A percentile compares a stretch with the other conserved stretches of the same genome.
These are phyloP conservation scores for Plenodomus biglobosus DNA, from an alignment of 2,329 filamentous ascomycete species.

Conservation along the genomic window DNA sequence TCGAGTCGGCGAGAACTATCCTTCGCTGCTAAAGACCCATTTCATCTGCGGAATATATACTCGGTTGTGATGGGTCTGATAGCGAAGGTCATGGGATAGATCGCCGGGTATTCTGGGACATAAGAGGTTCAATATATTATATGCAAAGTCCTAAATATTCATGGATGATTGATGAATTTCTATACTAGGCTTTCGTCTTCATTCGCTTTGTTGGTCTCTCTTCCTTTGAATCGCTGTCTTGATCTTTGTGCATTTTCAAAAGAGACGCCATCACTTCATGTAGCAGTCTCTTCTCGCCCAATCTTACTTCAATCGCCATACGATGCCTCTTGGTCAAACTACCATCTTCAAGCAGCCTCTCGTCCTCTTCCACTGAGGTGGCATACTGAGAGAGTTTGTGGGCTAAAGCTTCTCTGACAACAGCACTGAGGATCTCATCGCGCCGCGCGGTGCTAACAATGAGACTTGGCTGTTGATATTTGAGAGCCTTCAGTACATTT, in stretches of 20 bases:
- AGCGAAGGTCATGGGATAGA: too few species aligned
- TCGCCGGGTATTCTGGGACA: not conserved
- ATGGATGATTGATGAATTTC: too few species aligned
- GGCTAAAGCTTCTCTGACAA: slow-evolving; percentile 10
- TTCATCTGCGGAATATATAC: not conserved
- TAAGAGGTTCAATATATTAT: too few species aligned
- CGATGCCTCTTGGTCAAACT: slow-evolving; percentile 14
- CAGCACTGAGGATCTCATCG: slow-evolving; percentile 7
- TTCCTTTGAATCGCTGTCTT: not conserved
- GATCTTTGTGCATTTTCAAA: not conserved
- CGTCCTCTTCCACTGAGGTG: slow-evolving; percentile 15
- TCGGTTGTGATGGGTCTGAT: not conserved
- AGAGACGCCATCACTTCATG: slow-evolving; percentile 15
- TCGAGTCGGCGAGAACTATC: not conserved
- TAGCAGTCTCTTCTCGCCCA: slow-evolving; percentile 23
- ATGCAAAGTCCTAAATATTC: too few species aligned
- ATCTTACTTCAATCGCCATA: slow-evolving; percentile 22
- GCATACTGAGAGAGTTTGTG: slow-evolving; percentile 18
- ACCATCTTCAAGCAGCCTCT: slow-evolving; percentile 8
- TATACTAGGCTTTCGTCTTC: not conserved
- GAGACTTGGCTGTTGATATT: slow-evolving; percentile 9
- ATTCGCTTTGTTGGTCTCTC: not conserved
- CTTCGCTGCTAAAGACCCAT: not conserved
- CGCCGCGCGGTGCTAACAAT: slow-evolving; percentile 18
- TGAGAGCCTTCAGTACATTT: slow-evolving; percentile 15